Percentiles rank a stretch among this genome's conserved stretches.
Conservation (phyloP, 116 monocot genomes). For the Cymodocea nodosa region DNA sequence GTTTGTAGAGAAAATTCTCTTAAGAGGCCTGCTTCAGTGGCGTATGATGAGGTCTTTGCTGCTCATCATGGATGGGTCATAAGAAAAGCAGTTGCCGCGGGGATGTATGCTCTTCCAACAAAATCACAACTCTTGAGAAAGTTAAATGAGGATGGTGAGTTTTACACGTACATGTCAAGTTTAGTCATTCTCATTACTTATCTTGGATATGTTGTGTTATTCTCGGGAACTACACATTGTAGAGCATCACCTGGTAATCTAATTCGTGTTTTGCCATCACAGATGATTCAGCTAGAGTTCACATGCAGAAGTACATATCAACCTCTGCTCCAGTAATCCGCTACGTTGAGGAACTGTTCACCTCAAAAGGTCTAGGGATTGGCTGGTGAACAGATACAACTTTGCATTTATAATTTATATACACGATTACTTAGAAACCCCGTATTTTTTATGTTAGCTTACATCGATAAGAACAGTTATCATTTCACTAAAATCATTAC, state of each 20-base stretch:
- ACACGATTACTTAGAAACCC: too few species aligned
- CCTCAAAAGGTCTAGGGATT: constrained; percentile 40
- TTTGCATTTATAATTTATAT: too few species aligned
- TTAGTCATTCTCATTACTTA: background rate
- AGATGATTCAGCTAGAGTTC: constrained; percentile 55
- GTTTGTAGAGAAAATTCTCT: constrained; percentile 70
- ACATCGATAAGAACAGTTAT: too few species aligned
- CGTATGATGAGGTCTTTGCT: constrained; percentile 77
- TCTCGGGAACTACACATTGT: background rate
- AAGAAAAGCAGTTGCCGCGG: constrained; percentile 68
- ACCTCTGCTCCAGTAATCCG: constrained; percentile 45
- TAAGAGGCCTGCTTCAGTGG: constrained; percentile 54
- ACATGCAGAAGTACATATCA: constrained; percentile 60
- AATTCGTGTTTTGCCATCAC: constrained; percentile 8
- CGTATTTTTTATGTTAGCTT: background rate
- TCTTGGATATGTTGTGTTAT: background rate
- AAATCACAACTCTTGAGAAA: constrained; percentile 70
- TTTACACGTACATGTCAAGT: background rate
- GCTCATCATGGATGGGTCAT: constrained; percentile 88
- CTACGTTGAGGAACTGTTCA: constrained; percentile 57
- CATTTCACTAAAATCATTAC: too few species aligned
- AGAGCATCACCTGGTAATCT: background rate
- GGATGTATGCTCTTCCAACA: constrained; percentile 75
- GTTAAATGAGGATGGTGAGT: constrained; percentile 82
- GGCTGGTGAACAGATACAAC: constrained; percentile 51